Evolutionary conservation across 371 early-diverging fungal species (phyloP), one percentile per base, ranked within the genome.

Genomic region (Entomophthora muscae): DNA sequence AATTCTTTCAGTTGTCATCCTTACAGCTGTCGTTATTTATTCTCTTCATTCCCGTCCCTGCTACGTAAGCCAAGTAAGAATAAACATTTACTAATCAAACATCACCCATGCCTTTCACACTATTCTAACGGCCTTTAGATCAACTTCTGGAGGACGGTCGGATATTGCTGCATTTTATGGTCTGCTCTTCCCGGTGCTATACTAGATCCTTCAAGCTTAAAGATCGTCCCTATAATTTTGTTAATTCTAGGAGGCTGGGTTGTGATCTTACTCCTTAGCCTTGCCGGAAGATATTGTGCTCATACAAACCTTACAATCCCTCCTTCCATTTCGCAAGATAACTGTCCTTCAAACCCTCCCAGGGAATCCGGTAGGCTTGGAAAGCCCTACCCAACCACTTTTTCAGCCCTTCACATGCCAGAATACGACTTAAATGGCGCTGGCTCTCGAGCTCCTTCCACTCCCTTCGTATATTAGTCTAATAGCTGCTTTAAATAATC

Each of bases 131-230:
- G 17, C 29, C 23, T 29, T n/a, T 32, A 71, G 73, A 73, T 78
- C 64, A 78, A 78, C 31, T 76, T 72, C 51, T 76, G 76, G 61
- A 72, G 79, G 42, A 75, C 77, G n/a, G 74, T 71, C 2, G 76
- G 77, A 0, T 76, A 75, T 57, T 70, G 72, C 26, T 76, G 77
- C 32, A 78, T 78, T 27, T 55, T 78, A 27, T 78, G 79, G 79
- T 75, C 77, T 7, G 74, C 76, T 2, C 68, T 75, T 1, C 67
- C 76, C 1, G 76, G 75, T 0, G 77, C 77, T 21, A 72, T 78
- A 10, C 63, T 78, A 53, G 13, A 69, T 67, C 1, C 42, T 42
- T 42, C 42, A 42, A 42, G 17, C 17, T 17, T 42, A 42, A 42
- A 42, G 42, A 42, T 42, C 5, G 42, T 42, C 42, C 42, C 42